Evolutionary conservation across 2,329 filamentous ascomycete genomes (phyloP), one percentile per base, ranked within the genome.

Genomic region (Alternaria triticina): DNA sequence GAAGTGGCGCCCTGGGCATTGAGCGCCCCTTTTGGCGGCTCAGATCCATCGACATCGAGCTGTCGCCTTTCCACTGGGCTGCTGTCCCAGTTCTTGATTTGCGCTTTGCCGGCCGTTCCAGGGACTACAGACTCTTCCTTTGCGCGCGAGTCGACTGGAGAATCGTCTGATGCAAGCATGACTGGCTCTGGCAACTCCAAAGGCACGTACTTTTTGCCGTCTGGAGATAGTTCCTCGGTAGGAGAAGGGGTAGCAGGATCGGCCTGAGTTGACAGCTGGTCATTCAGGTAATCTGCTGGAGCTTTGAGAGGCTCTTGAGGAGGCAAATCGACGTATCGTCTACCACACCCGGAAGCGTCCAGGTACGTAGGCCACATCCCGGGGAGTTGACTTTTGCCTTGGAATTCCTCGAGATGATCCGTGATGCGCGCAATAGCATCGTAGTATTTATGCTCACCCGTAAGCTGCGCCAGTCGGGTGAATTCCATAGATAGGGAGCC

Each of bases 301-400:
- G 67, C 61, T 43, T 49, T 67, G 6, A 77, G 51, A 6, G 75
- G 76, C 15, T 67, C 68, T 50, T 75, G 74, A 5, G 59, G 54
- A 46, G 71, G 61, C n/a, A 69, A 44, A 27, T 70, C 71, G n/a
- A 79, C 56, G 12, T 74, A 65, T 5, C 67, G 65, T 57, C 60
- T 71, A 40, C 76, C 76, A 59, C 79, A 81, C 6, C 79, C 79
- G 17, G 77, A 79, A 4, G 81, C 82, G 61, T 84, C 80, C 40
- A 85, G 70, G 13, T 79, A 75, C 13, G 82, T 80, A 1, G 83
- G 83, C 81, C 83, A 85, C 82, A 85, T 83, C 17, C 83, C 83
- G 3, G 82, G 81, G 1, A 85, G 74, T 43, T 78, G 74, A 0
- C 83, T 84, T 15, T 80, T 77, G n/a, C 78, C 77, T 63, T 84